Evolutionary conservation across 768 basidiomycete species (phyloP).

Genomic region (Leccinum aurantiacum): DNA sequence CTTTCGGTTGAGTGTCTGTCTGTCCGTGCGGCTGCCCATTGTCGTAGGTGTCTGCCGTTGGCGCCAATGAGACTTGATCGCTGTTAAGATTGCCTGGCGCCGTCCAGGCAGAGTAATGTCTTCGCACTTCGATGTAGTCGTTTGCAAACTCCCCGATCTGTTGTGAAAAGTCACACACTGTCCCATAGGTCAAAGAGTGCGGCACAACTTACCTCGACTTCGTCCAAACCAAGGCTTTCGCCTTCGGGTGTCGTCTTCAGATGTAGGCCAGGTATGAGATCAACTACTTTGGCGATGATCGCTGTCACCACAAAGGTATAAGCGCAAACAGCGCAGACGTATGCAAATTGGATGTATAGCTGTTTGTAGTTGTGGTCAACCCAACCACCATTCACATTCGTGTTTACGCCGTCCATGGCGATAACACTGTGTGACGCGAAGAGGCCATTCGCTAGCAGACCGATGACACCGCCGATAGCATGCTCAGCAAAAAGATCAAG

Average conservation of each 20-base stretch:
- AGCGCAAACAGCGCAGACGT: conserved; percentile 53
- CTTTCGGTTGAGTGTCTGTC: conserved; percentile 26
- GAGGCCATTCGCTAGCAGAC: conserved; percentile 68
- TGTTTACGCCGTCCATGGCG: conserved; percentile 65
- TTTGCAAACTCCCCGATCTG: conserved; percentile 70
- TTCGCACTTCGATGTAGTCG: conserved; percentile 68
- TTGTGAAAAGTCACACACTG: background rate
- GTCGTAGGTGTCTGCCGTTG: conserved; percentile 12
- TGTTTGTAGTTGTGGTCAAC: conserved; percentile 77
- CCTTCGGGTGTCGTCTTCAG: conserved; percentile 54
- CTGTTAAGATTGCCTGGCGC: conserved; percentile 22
- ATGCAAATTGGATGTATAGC: conserved; percentile 74
- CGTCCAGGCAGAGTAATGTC: conserved; percentile 60
- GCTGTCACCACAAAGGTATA: conserved; percentile 68
- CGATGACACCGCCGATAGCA: conserved; percentile 80
- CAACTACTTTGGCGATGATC: conserved; percentile 53
- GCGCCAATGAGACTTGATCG: conserved; percentile 7
- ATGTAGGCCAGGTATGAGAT: conserved; percentile 57
- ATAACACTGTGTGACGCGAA: conserved; percentile 70
- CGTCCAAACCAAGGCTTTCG: conserved; percentile 66
- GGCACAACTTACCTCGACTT: conserved; percentile 55
- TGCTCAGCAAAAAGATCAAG: conserved; percentile 93
- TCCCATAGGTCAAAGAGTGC: background rate
- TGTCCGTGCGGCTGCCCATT: conserved; percentile 42
- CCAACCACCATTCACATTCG: conserved; percentile 60